Base-by-base conservation (phyloP, 345 rosid genomes). In the Brassica juncea region DNA sequence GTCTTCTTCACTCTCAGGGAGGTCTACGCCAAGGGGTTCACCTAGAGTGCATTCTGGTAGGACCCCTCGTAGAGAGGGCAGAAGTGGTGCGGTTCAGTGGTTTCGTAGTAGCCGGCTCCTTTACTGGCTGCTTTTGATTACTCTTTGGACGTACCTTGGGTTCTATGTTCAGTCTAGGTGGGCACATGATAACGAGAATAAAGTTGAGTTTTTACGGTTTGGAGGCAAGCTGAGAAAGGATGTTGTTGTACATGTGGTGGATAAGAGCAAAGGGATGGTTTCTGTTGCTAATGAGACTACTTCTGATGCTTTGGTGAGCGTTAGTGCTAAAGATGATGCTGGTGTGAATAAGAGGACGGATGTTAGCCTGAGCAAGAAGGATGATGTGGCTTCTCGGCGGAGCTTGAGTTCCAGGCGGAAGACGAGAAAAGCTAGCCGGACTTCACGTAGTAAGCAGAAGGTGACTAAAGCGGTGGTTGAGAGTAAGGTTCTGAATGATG, bases 91-190 rank as follows among this genome's bases (percentile, higher is more conserved):
- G n/a, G 21, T 76, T 47, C 92, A 89, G 73, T 92, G 89, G 94
- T 92, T 91, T 70, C 87, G 97, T 42, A 91, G 90, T 78, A 91
- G 81, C 80, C 80, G 91, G 3, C 39, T 94, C 64, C 84, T 94
- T 67, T 92, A 91, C 63, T 94, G 98, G 98, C 78, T 94, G 77
- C 97, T 94, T 82, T 85, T 94, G 82, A 91, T 94, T 78, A 91
- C 97, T 80, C 94, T 94, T 10, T 94, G 98, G 98, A 81, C 97
- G 78, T 94, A 92, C 82, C 92, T 94, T 80, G 97, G 97, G 49
- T 94, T 92, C 72, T 91, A 89, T 74, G 92, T 92, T n/a, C 98
- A 94, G 87, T 94, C 98, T 54, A 84, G 86, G 79, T 94, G 98
- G 98, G 98, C 97, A 37, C 98, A 94, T 82, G 94, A 92, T 85